These are phyloP conservation scores for Parietaria judaica DNA, from an alignment of 306 rosid genomes.

Conservation along the genomic window DNA sequence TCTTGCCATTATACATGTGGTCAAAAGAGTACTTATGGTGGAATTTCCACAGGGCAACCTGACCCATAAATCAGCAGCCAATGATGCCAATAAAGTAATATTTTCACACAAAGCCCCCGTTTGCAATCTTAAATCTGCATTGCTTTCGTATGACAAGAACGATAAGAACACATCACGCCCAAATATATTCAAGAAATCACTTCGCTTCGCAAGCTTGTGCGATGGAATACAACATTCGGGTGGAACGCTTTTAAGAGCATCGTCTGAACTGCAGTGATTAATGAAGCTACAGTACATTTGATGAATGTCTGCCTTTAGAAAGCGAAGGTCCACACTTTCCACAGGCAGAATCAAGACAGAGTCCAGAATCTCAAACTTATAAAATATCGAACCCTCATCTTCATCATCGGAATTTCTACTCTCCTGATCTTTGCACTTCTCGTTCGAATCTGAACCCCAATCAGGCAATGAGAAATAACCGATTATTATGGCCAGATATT, in stretches of 20 bases:
- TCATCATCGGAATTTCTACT: conserved; percentile 27
- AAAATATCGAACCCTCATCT: conserved; percentile 36
- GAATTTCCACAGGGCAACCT: conserved; percentile 48
- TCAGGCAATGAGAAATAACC: conserved; percentile 80
- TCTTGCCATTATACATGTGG: conserved; percentile 45
- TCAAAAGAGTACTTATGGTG: conserved; percentile 25
- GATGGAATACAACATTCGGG: conserved; percentile 40
- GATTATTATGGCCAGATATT: conserved; percentile 70
- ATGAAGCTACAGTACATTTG: conserved; percentile 56
- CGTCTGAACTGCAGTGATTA: conserved; percentile 30
- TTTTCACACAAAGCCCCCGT: conserved; percentile 27
- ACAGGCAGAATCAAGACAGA: conserved; percentile 59
- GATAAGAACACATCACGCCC: conserved; percentile 58
- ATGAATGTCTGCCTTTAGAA: conserved; percentile 53
- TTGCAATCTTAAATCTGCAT: conserved; percentile 28
- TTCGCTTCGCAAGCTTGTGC: conserved; percentile 50
- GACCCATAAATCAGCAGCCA: conserved; percentile 81
- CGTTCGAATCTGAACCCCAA: conserved; percentile 52
- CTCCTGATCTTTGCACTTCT: conserved; percentile 22
- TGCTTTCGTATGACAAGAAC: conserved; percentile 37
- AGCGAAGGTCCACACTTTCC: conserved; percentile 55
- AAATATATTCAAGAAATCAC: conserved; percentile 58
- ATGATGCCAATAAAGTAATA: conserved; percentile 43
- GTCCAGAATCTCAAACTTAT: conserved; percentile 79
- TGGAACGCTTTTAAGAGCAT: conserved; percentile 46